A percentile compares a stretch with the other conserved stretches of the same genome.
phyloP scores from a whole-genome alignment of 2,329 filamentous ascomycete genomes.

The Cladosporium sp. region DNA sequence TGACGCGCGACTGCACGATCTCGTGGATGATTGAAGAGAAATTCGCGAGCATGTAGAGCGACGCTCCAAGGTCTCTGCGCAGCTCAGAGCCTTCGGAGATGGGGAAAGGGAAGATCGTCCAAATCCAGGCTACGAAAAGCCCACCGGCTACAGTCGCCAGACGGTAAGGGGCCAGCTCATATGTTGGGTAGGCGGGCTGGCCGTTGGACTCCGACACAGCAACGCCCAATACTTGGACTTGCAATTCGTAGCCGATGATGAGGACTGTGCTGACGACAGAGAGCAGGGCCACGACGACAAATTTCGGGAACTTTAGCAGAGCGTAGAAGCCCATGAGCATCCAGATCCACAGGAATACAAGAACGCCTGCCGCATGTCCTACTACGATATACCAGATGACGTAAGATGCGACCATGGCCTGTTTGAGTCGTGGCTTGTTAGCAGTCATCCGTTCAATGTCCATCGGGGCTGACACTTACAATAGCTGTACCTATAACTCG shows the following conservation, averaged over 20 bases:
- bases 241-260: constrained; percentile 56
- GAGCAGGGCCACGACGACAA: constrained; percentile 57
- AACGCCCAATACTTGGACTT: constrained; percentile 63
- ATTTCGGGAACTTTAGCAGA: constrained; percentile 62
- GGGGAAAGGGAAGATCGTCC: constrained; percentile 72
- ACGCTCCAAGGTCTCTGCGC: constrained; percentile 63
- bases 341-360: constrained; percentile 66
- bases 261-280: constrained; percentile 54
- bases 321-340: constrained; percentile 64
- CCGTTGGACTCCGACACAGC: constrained; percentile 54
- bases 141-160: constrained; percentile 64
- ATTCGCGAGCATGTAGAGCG: constrained; percentile 69
- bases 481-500: constrained; percentile 61
- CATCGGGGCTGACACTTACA: not conserved
- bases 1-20: constrained; percentile 59
- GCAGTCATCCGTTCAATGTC: not conserved
- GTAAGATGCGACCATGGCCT: constrained; percentile 58
- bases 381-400: constrained; percentile 75
- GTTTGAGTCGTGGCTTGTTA: constrained; percentile 42
- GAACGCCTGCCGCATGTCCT: constrained; percentile 56
- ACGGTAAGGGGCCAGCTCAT: constrained; percentile 66
- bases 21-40: constrained; percentile 69
- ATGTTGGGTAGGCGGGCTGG: constrained; percentile 66
- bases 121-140: constrained; percentile 67
- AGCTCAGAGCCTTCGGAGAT: constrained; percentile 67